phyloP scores from a whole-genome alignment of 257 asterid genomes.

The Petunia secreta region DNA sequence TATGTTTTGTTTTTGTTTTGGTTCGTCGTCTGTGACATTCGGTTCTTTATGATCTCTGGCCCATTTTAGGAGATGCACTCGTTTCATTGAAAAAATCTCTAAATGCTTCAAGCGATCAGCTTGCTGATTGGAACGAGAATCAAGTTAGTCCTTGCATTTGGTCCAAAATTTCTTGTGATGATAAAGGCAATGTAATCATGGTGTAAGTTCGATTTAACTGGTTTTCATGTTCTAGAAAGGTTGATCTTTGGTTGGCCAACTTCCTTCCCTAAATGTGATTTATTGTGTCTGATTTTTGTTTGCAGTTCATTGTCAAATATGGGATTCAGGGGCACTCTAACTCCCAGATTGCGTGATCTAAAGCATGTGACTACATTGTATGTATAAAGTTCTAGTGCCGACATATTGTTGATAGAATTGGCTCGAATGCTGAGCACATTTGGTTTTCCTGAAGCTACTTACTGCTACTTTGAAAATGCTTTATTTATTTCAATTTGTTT shows the following conservation, averaged over 20 bases:
- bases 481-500: background rate
- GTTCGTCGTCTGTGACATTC: slow-evolving; percentile 3
- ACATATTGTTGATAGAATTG: slow-evolving; percentile 25
- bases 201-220: slow-evolving; percentile 57
- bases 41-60: slow-evolving; percentile 2
- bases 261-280: background rate
- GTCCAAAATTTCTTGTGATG: slow-evolving; percentile 80
- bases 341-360: slow-evolving; percentile 72
- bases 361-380: slow-evolving; percentile 76
- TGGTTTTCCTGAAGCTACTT: slow-evolving; percentile 6
- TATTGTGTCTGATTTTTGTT: slow-evolving; percentile 24
- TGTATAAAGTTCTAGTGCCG: slow-evolving; percentile 33
- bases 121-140: slow-evolving; percentile 70
- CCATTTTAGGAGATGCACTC: slow-evolving; percentile 77
- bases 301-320: slow-evolving; percentile 88
- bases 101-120: slow-evolving; percentile 69
- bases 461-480: background rate
- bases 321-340: slow-evolving; percentile 85
- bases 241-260: slow-evolving; percentile 18
- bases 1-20: background rate
- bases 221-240: background rate
- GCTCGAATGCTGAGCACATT: slow-evolving; percentile 6
- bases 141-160: slow-evolving; percentile 94
- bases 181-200: slow-evolving; percentile 51
- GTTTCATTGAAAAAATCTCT: slow-evolving; percentile 61